A percentile compares a stretch with the other conserved stretches of the same genome.
phyloP scores from a whole-genome alignment of 2,329 filamentous ascomycete species.

The Aureobasidium sp. region DNA sequence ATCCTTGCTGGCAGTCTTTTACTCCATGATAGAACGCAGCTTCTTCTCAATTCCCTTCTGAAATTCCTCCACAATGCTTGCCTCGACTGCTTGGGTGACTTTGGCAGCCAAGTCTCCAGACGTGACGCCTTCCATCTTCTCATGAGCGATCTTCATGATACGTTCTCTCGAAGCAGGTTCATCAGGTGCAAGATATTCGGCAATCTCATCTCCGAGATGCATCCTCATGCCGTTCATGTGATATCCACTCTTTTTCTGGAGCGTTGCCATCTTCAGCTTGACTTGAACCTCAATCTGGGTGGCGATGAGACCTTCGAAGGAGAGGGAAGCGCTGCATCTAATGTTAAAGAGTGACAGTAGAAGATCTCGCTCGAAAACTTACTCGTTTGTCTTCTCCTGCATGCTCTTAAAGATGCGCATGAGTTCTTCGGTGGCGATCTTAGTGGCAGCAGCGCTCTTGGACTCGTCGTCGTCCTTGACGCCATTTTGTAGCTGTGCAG shows the following conservation, averaged over 20 bases:
- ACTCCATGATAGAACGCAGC: not conserved
- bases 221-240: not conserved
- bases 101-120: not conserved
- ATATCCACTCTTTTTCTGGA: not conserved
- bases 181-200: not conserved
- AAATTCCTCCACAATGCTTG: not conserved
- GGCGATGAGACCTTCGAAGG: not conserved
- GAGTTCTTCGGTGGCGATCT: not conserved
- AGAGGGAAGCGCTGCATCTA: not conserved
- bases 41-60: not conserved
- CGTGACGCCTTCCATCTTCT: not conserved
- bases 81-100: not conserved
- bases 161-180: rapidly evolving
- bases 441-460: not conserved
- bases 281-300: not conserved
- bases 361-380: no score
- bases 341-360: not conserved
- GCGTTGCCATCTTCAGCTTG: not conserved
- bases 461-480: not conserved
- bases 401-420: not conserved
- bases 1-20: no score
- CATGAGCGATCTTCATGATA: not conserved
- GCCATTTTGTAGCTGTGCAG: not conserved
- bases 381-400: not conserved
- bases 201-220: no score